Evolutionary conservation across 2,329 filamentous ascomycete species (phyloP).

Genomic region (Dactylellina drechsleri): DNA sequence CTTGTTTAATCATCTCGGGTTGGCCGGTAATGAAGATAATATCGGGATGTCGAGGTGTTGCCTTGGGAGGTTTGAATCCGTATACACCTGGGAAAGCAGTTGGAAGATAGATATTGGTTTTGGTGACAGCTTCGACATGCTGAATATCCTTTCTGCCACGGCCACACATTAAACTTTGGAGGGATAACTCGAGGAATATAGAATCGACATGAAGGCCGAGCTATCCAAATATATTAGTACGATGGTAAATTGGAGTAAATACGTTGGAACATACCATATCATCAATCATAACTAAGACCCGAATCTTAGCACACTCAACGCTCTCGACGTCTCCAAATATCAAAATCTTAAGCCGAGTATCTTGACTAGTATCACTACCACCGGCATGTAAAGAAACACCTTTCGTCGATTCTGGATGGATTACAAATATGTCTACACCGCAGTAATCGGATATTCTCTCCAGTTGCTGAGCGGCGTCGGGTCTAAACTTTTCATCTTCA

Average conservation of each 20-base stretch:
- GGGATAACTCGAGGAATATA: slow-evolving; percentile 82
- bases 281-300: slow-evolving; percentile 96
- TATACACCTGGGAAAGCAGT: slow-evolving; percentile 92
- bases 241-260: slow-evolving; percentile 57
- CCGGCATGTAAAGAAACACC: slow-evolving; percentile 76
- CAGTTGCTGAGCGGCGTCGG: slow-evolving; percentile 81
- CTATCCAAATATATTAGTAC: slow-evolving; percentile 62
- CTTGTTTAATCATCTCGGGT: slow-evolving; percentile 82
- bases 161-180: slow-evolving; percentile 92
- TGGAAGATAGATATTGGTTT: slow-evolving; percentile 97
- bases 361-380: slow-evolving; percentile 79
- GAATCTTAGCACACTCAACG: slow-evolving; percentile 94
- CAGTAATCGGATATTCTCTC: slow-evolving; percentile 88
- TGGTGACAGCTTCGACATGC: slow-evolving; percentile 91
- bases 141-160: slow-evolving; percentile 98
- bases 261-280: slow-evolving; percentile 60
- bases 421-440: slow-evolving; percentile 94
- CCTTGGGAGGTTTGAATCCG: slow-evolving; percentile 85
- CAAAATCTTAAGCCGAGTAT: slow-evolving; percentile 88
- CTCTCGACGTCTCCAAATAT: slow-evolving; percentile 97
- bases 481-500: slow-evolving; percentile 74
- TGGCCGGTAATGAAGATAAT: slow-evolving; percentile 97
- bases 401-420: slow-evolving; percentile 67
- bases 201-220: slow-evolving; percentile 79
- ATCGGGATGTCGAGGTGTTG: slow-evolving; percentile 81